Evolutionary conservation across 208 protist species (phyloP).

Genomic region (Vickermania spadyakhi): DNA sequence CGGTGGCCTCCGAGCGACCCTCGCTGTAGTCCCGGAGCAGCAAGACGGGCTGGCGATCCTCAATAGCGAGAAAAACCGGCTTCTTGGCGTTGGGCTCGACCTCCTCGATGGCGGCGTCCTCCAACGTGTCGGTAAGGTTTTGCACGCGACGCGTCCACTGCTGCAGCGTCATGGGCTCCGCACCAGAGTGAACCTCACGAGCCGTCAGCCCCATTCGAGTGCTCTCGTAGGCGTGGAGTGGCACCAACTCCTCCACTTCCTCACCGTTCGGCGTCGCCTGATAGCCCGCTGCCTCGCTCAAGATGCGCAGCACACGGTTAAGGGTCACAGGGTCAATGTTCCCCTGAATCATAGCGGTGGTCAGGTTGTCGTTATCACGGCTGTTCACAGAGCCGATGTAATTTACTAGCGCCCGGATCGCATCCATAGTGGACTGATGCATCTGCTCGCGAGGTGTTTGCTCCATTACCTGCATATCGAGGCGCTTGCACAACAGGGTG

Average conservation of each 20-base stretch:
- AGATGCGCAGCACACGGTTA: neutral
- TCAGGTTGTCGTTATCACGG: neutral
- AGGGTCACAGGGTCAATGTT: neutral
- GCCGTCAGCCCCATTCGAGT: neutral
- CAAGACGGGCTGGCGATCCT: neutral
- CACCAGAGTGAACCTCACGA: neutral
- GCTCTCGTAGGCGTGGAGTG: neutral
- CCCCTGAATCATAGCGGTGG: neutral
- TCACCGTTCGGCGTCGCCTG: neutral
- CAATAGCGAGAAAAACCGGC: neutral
- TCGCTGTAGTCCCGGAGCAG: neutral
- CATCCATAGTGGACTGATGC: neutral
- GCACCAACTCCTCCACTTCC: neutral
- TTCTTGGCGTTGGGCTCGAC: neutral
- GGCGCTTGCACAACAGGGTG: neutral
- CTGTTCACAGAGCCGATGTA: neutral
- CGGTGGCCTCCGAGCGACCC: neutral
- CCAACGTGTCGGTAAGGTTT: neutral
- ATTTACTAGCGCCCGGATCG: slow-evolving; percentile 2
- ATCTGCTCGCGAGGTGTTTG: neutral
- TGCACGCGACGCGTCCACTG: neutral
- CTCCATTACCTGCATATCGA: neutral
- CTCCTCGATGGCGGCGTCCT: neutral
- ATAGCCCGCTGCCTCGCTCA: neutral
- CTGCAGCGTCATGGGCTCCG: neutral